Percentiles rank a stretch among this genome's conserved stretches.
phyloP scores from a whole-genome alignment of 148 eudicot genomes.

The Vaccinium corymbosum region DNA sequence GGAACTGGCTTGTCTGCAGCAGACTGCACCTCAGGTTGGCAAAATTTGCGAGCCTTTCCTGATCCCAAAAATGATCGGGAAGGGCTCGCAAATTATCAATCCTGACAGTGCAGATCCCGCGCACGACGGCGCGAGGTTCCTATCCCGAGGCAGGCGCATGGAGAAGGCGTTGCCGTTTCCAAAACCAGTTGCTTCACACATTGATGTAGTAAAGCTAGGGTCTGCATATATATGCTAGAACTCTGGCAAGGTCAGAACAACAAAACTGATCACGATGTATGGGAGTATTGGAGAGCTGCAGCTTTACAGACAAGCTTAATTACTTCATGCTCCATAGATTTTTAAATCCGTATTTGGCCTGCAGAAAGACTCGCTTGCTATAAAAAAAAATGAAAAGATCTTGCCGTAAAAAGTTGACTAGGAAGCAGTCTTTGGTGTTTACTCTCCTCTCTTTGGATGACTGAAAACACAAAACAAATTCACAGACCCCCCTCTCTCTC shows the following conservation, averaged over 20 bases:
- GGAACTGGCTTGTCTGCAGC: background rate
- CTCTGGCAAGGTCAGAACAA: background rate
- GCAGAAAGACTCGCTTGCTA: background rate
- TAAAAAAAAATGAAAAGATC: background rate
- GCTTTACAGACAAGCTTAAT: too few species aligned
- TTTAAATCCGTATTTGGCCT: background rate
- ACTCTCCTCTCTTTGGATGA: background rate
- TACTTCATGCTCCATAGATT: too few species aligned
- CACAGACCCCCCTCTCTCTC: background rate
- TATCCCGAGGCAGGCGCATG: background rate
- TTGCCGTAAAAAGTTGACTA: background rate
- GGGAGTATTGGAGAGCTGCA: too few species aligned
- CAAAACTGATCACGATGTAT: too few species aligned
- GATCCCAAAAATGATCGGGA: background rate
- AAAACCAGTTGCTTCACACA: background rate
- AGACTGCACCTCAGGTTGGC: background rate
- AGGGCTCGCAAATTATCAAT: too few species aligned
- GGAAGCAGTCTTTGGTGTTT: background rate
- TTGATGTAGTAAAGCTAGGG: background rate
- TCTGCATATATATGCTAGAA: background rate
- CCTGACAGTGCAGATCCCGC: too few species aligned
- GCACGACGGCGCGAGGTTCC: background rate
- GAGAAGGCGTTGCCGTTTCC: background rate
- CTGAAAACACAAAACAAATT: background rate
- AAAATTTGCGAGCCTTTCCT: background rate